Percentiles rank a stretch among this genome's conserved stretches.
Evolutionary conservation across 768 basidiomycete species (phyloP).

Genomic region (Suillus spraguei): DNA sequence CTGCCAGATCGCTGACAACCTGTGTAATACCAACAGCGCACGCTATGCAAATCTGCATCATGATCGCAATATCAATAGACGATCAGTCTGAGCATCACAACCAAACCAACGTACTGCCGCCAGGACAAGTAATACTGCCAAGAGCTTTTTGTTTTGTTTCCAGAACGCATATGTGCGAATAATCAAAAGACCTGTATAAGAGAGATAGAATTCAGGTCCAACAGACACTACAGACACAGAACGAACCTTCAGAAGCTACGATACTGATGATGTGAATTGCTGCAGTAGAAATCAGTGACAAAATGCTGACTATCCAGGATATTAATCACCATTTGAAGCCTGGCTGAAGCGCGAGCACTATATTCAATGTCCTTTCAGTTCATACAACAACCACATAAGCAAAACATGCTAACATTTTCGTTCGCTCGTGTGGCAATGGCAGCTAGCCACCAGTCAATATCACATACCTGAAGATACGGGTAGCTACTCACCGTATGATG

Average conservation of each 20-base stretch:
- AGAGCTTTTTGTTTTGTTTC: slow-evolving; percentile 5
- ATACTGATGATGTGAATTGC: slow-evolving; percentile 9
- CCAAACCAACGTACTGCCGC: slow-evolving; percentile 4
- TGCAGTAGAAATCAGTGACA: not conserved
- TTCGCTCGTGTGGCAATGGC: slow-evolving; percentile 1
- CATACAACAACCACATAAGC: not conserved
- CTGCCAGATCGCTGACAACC: not conserved
- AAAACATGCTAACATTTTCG: not conserved
- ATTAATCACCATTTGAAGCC: slow-evolving; percentile 5
- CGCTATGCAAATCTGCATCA: not conserved
- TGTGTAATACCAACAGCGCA: not conserved
- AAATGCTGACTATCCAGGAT: not conserved
- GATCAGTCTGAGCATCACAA: not conserved
- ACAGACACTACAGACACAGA: not conserved
- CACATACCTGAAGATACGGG: not conserved
- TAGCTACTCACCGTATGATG: slow-evolving; percentile 11
- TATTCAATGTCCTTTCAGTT: not conserved
- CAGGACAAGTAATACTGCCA: not conserved
- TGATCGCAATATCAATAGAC: not conserved
- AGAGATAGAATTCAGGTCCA: not conserved
- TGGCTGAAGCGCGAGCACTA: not conserved
- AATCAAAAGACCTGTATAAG: not conserved
- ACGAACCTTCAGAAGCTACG: not conserved
- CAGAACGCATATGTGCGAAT: slow-evolving; percentile 6
- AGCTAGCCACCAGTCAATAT: not conserved